Base-by-base conservation (phyloP, 805 yeast species). In the Blastobotrys chiropterorum region DNA sequence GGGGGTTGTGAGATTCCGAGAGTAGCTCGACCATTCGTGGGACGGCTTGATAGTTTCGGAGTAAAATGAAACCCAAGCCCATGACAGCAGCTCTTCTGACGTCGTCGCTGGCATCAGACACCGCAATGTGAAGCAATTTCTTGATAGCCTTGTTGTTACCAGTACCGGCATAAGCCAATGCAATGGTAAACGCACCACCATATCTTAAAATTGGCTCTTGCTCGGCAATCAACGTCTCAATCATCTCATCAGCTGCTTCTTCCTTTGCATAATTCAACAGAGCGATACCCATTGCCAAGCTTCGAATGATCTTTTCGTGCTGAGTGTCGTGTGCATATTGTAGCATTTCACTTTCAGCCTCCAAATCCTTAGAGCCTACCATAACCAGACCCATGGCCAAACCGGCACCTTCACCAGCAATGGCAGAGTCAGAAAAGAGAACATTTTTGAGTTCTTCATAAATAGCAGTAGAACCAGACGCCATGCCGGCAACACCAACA, bases 401-500 rank as follows among this genome's bases (percentile, higher is more conserved):
- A 44, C 96, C 97, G 26, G 98, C 96, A 44, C 97, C 96, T 66
- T 90, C 96, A 57, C 97, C 96, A 4, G 97, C 87, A 41, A 88
- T 78, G 2, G 97, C 98, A 31, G 94, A 85, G 66, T 94, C 99
- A 8, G 90, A 79, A 66, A 84, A 90, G 56, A 94, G 72, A 2
- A 92, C 88, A 46, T 83, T 87, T 63, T 85, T 86, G 65, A 94
- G 77, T 51, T 86, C 86, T 58, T 88, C 95, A 63, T 86, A 90
- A 44, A 89, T 77, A 45, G 79, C 76, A 54, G 75, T 81, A 65
- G 85, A 83, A 45, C 83, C 82, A 38, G 92, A 79, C 0, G 92
- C 96, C 97, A 94, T 90, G 31, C 95, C 97, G 4, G 99, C 96
- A 46, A 92, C 88, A 73, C 97, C 98, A 48, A 85, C 76, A 63